A percentile compares a stretch with the other conserved stretches of the same genome.
Conservation (phyloP, 2,329 filamentous ascomycete genomes). For the Cyphellophora europaea region DNA sequence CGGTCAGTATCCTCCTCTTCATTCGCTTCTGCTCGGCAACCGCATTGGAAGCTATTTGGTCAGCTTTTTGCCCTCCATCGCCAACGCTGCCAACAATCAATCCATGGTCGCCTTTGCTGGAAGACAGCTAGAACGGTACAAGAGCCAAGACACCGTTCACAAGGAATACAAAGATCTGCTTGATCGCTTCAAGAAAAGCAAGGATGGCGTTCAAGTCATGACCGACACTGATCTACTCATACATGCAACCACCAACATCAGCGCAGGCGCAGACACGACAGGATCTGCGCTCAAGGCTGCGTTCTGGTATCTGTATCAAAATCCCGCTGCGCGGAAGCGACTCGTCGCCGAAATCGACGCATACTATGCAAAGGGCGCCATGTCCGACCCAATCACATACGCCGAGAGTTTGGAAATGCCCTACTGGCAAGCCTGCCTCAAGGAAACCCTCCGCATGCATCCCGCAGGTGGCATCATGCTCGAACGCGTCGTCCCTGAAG, state of each 20-base stretch:
- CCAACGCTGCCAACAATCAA: slow-evolving; percentile 8
- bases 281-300: slow-evolving; percentile 18
- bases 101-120: slow-evolving; percentile 13
- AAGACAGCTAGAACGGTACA: slow-evolving; percentile 9
- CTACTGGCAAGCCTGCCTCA: slow-evolving; percentile 25
- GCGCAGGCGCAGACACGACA: slow-evolving; percentile 28
- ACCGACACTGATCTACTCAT: slow-evolving; percentile 9
- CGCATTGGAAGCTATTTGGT: slow-evolving; percentile 5
- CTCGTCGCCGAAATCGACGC: slow-evolving; percentile 10
- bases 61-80: slow-evolving; percentile 8
- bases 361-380: slow-evolving; percentile 6
- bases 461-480: slow-evolving; percentile 19
- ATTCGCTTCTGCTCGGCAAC: slow-evolving; percentile 10
- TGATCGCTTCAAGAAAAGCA: slow-evolving; percentile 9
- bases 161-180: slow-evolving; percentile 9
- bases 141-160: slow-evolving; percentile 4
- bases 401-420: slow-evolving; percentile 24
- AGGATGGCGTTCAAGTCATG: slow-evolving; percentile 12
- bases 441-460: slow-evolving; percentile 14
- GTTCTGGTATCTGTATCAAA: slow-evolving; percentile 40
- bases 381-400: slow-evolving; percentile 13
- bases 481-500: slow-evolving; percentile 55
- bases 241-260: slow-evolving; percentile 19
- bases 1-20: slow-evolving; percentile 9
- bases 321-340: slow-evolving; percentile 8